Percentiles rank a stretch among this genome's conserved stretches.
Conservation (phyloP, 139 green algal genomes). For the Microglena sp. region DNA sequence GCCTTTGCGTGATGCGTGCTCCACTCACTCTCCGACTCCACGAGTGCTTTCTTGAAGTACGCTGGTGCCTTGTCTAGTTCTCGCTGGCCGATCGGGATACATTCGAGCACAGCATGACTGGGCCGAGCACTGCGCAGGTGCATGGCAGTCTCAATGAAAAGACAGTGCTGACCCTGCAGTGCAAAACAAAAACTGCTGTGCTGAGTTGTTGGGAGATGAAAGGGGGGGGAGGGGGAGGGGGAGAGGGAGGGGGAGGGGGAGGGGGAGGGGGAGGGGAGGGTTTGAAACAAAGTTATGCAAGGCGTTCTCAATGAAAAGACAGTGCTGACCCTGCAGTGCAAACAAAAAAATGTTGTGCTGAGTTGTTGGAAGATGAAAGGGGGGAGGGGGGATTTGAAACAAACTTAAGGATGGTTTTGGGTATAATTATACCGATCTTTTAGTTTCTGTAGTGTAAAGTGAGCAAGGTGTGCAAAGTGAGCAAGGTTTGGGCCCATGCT, state of each 20-base stretch:
- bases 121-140: conserved; percentile 29
- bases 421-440: too few species aligned
- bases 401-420: conserved; percentile 67
- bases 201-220: not conserved
- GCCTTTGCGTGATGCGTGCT: conserved; percentile 81
- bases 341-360: too few species aligned
- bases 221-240: too few species aligned
- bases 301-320: conserved; percentile 88
- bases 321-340: conserved; percentile 37
- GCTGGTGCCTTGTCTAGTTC: conserved; percentile 31
- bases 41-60: conserved; percentile 33
- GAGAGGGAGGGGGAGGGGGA: too few species aligned
- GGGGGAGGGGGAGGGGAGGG: too few species aligned
- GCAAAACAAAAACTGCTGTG: too few species aligned
- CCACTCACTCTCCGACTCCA: conserved; percentile 89
- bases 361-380: not conserved
- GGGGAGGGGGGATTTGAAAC: too few species aligned
- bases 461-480: too few species aligned
- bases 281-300: too few species aligned
- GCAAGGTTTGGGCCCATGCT: too few species aligned
- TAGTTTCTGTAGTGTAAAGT: too few species aligned
- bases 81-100: conserved; percentile 54
- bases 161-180: conserved; percentile 39
- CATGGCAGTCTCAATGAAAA: conserved; percentile 89
- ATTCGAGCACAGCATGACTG: conserved; percentile 82